Conservation (phyloP, 192 early-diverging fungal genomes). For the Podila epigama region DNA sequence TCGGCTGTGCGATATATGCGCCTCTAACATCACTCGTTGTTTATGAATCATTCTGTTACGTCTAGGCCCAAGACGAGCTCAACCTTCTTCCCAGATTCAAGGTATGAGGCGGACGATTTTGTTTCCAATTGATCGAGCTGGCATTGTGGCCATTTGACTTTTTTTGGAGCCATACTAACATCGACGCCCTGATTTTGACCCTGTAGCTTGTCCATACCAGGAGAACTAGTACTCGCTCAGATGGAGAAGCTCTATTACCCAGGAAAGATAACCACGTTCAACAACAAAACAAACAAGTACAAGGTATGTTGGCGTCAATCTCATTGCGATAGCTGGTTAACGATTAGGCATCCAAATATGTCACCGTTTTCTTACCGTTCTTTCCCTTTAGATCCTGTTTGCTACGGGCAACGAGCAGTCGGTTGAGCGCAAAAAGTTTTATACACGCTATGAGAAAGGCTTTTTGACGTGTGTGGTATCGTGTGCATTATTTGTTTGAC, state of each 20-base stretch:
- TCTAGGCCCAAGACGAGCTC: neutral
- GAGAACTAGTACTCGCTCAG: constrained; percentile 24
- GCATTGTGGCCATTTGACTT: too few species aligned
- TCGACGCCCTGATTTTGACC: too few species aligned
- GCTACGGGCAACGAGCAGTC: constrained; percentile 22
- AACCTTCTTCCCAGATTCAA: neutral
- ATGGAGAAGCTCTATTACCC: constrained; percentile 28
- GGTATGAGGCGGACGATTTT: too few species aligned
- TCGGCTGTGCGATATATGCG: too few species aligned
- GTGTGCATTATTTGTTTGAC: neutral
- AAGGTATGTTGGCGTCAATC: constrained; percentile 13
- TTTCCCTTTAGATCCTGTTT: constrained; percentile 11
- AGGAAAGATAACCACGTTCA: constrained; percentile 19
- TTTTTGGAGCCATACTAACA: neutral
- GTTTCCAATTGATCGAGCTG: too few species aligned
- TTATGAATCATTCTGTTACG: neutral
- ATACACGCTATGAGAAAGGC: constrained; percentile 32
- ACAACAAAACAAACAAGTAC: constrained; percentile 40
- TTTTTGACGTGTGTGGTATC: constrained; percentile 41
- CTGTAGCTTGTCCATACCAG: constrained; percentile 30
- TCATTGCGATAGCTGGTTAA: neutral
- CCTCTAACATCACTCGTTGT: neutral
- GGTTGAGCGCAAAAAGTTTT: constrained; percentile 37
- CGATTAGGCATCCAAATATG: neutral
- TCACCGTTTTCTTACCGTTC: neutral